A percentile compares a stretch with the other conserved stretches of the same genome.
Evolutionary conservation across 768 basidiomycete species (phyloP).

Genomic region (Kwoniella sp.): DNA sequence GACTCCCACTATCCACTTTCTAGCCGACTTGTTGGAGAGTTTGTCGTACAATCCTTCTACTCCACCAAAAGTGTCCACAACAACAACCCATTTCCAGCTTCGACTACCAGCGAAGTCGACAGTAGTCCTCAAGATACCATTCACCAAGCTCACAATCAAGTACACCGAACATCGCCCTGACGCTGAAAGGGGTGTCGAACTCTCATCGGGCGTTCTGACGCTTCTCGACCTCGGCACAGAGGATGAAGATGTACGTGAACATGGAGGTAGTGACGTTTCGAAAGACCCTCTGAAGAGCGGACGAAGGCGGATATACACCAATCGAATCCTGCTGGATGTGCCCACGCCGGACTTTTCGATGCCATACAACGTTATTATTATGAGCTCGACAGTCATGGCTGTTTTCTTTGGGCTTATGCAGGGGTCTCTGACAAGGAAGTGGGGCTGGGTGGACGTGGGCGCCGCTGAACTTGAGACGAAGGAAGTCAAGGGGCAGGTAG

Average conservation of each 20-base stretch:
- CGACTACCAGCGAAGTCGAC: conserved; percentile 70
- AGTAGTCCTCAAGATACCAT: conserved; percentile 69
- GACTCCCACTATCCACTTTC: too few species aligned
- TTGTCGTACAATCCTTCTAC: conserved; percentile 70
- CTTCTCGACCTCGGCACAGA: conserved; percentile 30
- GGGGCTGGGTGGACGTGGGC: conserved; percentile 60
- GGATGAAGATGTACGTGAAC: not conserved
- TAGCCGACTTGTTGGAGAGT: conserved; percentile 69
- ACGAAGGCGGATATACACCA: conserved; percentile 69
- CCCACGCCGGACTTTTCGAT: conserved; percentile 99
- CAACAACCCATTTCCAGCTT: conserved; percentile 72
- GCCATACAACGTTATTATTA: conserved; percentile 99
- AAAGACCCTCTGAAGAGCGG: not conserved
- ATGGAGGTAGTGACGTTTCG: not conserved
- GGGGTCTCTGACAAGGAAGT: conserved; percentile 79
- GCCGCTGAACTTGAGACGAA: not conserved
- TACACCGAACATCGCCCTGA: conserved; percentile 97
- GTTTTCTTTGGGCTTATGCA: conserved; percentile 91
- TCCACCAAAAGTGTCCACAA: conserved; percentile 68
- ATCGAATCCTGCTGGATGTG: conserved; percentile 81
- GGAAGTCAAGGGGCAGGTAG: too few species aligned
- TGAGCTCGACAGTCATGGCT: conserved; percentile 81
- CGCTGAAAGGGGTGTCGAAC: conserved; percentile 90
- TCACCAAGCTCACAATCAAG: conserved; percentile 79
- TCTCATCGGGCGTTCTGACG: conserved; percentile 73